phyloP scores from a whole-genome alignment of 108 stramenopile genomes.

The Epithemia pelagica region DNA sequence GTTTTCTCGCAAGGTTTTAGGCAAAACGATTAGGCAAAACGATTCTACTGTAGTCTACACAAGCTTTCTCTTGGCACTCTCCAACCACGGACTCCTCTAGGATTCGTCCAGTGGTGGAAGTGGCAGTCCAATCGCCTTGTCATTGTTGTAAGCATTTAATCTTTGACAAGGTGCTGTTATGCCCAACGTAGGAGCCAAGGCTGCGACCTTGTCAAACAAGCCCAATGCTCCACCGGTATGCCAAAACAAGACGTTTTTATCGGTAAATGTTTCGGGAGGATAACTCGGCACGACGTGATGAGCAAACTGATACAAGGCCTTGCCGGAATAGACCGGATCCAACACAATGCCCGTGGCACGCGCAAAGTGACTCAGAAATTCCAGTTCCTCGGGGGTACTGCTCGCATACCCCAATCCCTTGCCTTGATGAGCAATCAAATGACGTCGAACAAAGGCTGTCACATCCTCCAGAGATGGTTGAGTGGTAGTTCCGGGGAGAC shows the following conservation, averaged over 20 bases:
- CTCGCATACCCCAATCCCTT: conserved; percentile 78
- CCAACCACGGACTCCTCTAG: too few relatives aligned
- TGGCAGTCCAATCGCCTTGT: conserved; percentile 5
- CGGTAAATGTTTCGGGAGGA: conserved; percentile 9
- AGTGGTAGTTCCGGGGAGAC: background rate
- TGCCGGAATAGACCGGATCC: conserved; percentile 89
- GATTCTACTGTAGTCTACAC: too few relatives aligned
- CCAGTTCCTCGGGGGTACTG: conserved; percentile 67
- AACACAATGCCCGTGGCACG: conserved; percentile 73
- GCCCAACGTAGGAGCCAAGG: conserved; percentile 25
- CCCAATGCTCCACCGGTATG: conserved; percentile 88
- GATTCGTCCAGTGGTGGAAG: background rate
- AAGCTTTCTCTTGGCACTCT: too few relatives aligned
- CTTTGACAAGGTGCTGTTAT: conserved; percentile 25
- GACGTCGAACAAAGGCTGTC: conserved; percentile 48
- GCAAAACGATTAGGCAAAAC: too few relatives aligned
- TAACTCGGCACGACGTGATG: conserved; percentile 29
- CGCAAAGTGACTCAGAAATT: conserved; percentile 61
- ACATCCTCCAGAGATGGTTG: background rate
- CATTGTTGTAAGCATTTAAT: conserved; percentile 47
- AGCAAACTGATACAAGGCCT: conserved; percentile 76
- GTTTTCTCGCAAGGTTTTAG: background rate
- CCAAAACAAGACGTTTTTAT: conserved; percentile 73
- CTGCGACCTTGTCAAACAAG: conserved; percentile 63
- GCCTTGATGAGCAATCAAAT: conserved; percentile 62